Evolutionary conservation across 75 land plant genomes (phyloP), one percentile per base, ranked within the genome.

Genomic region (Azolla pinnata): DNA sequence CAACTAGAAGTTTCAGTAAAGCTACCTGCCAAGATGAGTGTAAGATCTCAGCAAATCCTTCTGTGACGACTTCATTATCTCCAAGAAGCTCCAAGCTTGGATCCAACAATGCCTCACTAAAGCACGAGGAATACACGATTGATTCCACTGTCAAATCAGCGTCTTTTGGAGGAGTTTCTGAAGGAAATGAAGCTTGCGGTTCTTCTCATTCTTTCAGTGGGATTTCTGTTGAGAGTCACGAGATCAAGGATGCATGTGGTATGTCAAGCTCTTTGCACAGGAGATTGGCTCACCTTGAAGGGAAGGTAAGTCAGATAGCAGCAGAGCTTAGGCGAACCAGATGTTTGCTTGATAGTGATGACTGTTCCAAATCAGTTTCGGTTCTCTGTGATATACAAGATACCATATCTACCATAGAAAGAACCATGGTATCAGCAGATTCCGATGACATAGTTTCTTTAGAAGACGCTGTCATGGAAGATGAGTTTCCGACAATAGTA

Each of bases 251-350:
- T 46, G 49, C 2, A 2, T 46, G 23, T 21, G 63, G 63, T 50
- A 67, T 67, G 58, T 61, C 80, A 0, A 79, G 81, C 57, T 79
- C 59, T 61, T 56, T 86, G 17, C 86, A 69, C 56, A 75, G 80
- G 26, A 79, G 78, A 60, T 81, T 95, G 29, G 83, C 99, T 8
- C 66, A 75, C 60, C 63, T 95, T 44, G 99, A 95, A 63, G 96
- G 85, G 16, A 83, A 68, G 61, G 96, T 95, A 23, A 82, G 76
- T 32, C 81, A 75, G 45, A 84, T 95, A 31, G 90, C 96, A 0
- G 69, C 81, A 1, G 96, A 95, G 56, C 83, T 95, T 9, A 81
- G 75, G 62, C 58, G 54, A 62, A 86, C 99, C 1, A 89, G 83
- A 67, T 87, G 86, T 29, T 72, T 95, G 75, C 63, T 95, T 62